Base-by-base conservation (phyloP, 352 stramenopile genomes). In the Phytophthora sojae region DNA sequence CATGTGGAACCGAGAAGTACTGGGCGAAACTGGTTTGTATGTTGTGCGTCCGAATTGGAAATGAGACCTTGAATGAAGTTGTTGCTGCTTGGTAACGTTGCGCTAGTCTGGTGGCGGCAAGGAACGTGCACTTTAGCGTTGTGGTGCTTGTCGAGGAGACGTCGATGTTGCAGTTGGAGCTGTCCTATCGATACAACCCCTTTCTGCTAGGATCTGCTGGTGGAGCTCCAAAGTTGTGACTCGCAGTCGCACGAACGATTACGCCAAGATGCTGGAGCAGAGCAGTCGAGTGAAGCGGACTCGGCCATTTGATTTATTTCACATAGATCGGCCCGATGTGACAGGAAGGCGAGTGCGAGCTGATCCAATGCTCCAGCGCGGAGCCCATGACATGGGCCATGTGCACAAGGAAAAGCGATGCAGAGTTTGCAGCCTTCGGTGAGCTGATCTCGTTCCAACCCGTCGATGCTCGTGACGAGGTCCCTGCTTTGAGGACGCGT, bases 261-360 rank as follows among this genome's bases (percentile, higher is more conserved):
- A 68, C 61, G 61, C 23, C 61, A 61, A 35, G 14, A 15, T 61
- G 25, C 12, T 23, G 42, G 42, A 23, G 14, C 42, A 21, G 42
- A 14, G 42, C 42, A 4, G 12, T 17, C 42, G 42, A 49, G 42
- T 21, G 14, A 49, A 26, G n/a, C 19, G 47, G 23, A 44, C 32
- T 50, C 37, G 51, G 19, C 32, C 39, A 68, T 32, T 68, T 68
- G 61, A 68, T 68, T 68, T 68, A 61, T 61, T 67, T 61, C 37
- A 26, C 61, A 67, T 61, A 67, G 51, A 67, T 67, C 30, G 52
- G 50, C 12, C 49, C 3, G 21, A 44, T 57, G 51, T 39, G 51
- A 57, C 51, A 57, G 51, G 26, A 57, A 57, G 25, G 51, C 12
- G 14, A 42, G 25, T 25, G 50, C 21, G 47, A 39, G 26, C 50